These are phyloP conservation scores for Flaveria ramosissima DNA, from an alignment of 129 eudicot genomes.

Conservation along the genomic window DNA sequence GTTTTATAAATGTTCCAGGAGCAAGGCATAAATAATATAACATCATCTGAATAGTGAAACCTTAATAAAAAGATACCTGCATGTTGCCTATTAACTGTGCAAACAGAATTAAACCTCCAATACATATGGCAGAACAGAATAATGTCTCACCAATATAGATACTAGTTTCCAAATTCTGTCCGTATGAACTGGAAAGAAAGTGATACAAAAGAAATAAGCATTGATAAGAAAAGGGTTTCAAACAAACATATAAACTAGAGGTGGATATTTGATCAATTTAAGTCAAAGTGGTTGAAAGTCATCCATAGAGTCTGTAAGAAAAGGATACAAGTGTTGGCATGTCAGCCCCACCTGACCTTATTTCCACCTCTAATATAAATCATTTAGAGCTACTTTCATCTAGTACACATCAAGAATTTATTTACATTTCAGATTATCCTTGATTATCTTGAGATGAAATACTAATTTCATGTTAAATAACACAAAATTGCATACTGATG, in stretches of 20 bases:
- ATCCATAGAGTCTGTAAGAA: not conserved
- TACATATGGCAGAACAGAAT: slow-evolving; percentile 62
- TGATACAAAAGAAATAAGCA: slow-evolving; percentile 9
- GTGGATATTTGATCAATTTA: not conserved
- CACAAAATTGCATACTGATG: not conserved
- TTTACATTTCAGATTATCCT: not conserved
- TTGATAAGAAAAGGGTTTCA: slow-evolving; percentile 2
- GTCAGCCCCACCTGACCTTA: not conserved
- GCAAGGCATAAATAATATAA: not conserved
- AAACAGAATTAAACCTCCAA: slow-evolving; percentile 72
- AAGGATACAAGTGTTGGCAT: not conserved
- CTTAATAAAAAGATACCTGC: slow-evolving; percentile 62
- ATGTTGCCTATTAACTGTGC: slow-evolving; percentile 86
- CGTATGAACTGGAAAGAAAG: slow-evolving; percentile 69
- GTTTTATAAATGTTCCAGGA: slow-evolving; percentile 2
- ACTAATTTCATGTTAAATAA: not conserved
- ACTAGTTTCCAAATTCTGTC: slow-evolving; percentile 76
- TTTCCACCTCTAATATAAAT: not conserved
- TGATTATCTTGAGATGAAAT: not conserved
- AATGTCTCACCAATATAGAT: slow-evolving; percentile 78
- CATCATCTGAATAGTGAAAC: not conserved
- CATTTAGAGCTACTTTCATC: not conserved
- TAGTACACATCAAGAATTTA: not conserved
- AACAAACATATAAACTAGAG: not conserved
- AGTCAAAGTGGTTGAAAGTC: not conserved